Base-by-base conservation (phyloP, 1,284 basidiomycete species). In the Serendipita sp. region DNA sequence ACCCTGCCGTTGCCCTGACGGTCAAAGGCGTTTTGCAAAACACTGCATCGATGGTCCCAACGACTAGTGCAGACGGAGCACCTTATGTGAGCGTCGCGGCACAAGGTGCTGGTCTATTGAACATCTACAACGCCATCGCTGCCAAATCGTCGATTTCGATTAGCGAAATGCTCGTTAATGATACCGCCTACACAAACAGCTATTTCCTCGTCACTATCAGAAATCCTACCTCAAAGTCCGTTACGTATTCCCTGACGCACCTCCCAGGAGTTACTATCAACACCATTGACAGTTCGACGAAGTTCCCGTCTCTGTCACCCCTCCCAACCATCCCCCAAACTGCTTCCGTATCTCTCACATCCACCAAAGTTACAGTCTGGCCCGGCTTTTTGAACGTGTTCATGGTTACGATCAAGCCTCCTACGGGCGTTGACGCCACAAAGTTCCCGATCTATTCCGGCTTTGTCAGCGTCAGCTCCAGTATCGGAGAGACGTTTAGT, bases 81-180 rank as follows among this genome's bases (percentile, higher is more conserved):
- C 22, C 30, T 8, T 63, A 71, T 58, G 69, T 71, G 41, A 72
- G 72, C 4, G 70, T 74, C 17, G 71, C 72, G 30, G 69, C 69
- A 38, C 72, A 74, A 62, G 77, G 77, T 15, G 68, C 73, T 22
- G 77, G 76, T 38, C 65, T 74, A 26, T 64, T 77, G 50, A 71
- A 76, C 62, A 67, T 74, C 34, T 73, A 71, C 67, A 67, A 72
- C 50, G 75, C 76, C 0, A 66, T 77, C 60, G 68, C 70, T 63
- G 67, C 69, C 13, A 64, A 62, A 42, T 70, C 74, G 26, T 60
- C 69, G 17, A 66, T 77, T 62, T 69, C 67, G 17, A 76, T 76
- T 1, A 65, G 71, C 17, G 69, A 72, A 62, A 62, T 78, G 34
- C 65, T 70, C 58, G 68, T 78, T 58, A 78, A 76, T 68, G 76